phyloP scores from a whole-genome alignment of 2,329 filamentous ascomycete genomes.

The Diaporthe eres region DNA sequence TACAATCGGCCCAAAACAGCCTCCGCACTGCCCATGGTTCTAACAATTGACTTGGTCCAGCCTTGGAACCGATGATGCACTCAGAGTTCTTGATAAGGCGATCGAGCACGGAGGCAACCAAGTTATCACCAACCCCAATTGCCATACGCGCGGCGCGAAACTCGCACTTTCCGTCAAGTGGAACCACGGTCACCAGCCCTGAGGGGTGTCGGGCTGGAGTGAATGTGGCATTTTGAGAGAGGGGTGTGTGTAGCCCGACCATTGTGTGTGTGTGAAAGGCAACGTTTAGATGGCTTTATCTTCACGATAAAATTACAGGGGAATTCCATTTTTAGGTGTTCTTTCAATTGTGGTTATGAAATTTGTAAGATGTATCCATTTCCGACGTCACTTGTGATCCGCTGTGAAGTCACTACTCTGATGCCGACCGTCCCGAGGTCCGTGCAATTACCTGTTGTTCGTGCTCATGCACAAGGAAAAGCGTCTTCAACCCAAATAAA shows the following conservation, averaged over 20 bases:
- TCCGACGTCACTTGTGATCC: conserved; percentile 15
- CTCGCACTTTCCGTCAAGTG: too few species aligned
- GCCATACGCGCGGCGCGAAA: too few species aligned
- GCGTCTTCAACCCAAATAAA: background rate
- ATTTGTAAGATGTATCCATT: too few species aligned
- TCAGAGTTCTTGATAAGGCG: background rate
- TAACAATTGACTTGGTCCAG: background rate
- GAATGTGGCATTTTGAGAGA: too few species aligned
- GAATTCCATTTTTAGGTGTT: background rate
- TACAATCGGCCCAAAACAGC: background rate
- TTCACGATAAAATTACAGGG: background rate
- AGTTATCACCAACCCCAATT: background rate
- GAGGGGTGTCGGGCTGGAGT: too few species aligned
- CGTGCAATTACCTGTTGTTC: background rate
- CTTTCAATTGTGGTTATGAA: background rate
- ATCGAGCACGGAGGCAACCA: background rate
- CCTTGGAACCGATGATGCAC: background rate
- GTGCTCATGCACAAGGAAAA: background rate
- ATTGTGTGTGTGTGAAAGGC: background rate
- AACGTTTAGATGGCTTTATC: background rate
- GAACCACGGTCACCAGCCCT: too few species aligned
- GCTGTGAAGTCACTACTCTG: conserved; percentile 1
- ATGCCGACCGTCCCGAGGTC: background rate
- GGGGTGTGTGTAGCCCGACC: too few species aligned
- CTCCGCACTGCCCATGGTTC: background rate